Conservation (phyloP, 2,329 filamentous ascomycete species). For the Phaeosphaeriaceae sp. region DNA sequence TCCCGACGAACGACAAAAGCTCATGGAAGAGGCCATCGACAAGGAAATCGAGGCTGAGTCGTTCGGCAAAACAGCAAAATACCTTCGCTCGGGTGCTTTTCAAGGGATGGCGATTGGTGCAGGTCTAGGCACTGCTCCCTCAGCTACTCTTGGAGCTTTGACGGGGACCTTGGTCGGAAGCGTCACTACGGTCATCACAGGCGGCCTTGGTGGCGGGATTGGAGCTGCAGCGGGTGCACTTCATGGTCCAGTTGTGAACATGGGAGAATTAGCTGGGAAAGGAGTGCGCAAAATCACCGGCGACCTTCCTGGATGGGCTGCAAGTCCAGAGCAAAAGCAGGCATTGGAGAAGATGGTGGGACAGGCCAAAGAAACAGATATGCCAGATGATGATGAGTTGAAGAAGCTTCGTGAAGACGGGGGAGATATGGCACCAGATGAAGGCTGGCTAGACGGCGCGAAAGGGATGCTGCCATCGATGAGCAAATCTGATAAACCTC, state of each 20-base stretch:
- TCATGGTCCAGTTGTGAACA: conserved; percentile 21
- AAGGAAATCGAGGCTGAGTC: conserved; percentile 30
- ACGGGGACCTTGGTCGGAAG: conserved; percentile 30
- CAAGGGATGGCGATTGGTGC: conserved; percentile 32
- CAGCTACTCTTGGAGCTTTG: conserved; percentile 25
- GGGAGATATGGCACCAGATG: conserved; percentile 8
- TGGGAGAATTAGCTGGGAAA: conserved; percentile 21
- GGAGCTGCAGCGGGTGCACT: conserved; percentile 25
- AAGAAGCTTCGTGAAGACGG: conserved; percentile 21
- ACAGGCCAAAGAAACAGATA: conserved; percentile 22
- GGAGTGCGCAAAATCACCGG: conserved; percentile 24
- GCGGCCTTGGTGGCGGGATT: conserved; percentile 25
- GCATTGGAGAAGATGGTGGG: conserved; percentile 28
- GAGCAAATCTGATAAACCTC: neutral
- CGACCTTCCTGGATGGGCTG: conserved; percentile 21
- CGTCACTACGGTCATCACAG: conserved; percentile 24
- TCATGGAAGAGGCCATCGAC: conserved; percentile 30
- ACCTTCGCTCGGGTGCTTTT: conserved; percentile 30
- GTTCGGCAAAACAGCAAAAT: conserved; percentile 33
- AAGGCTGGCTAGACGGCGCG: conserved; percentile 14
- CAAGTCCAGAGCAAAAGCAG: conserved; percentile 25
- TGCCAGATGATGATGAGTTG: conserved; percentile 22
- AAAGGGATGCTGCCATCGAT: conserved; percentile 20
- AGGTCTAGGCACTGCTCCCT: conserved; percentile 28
- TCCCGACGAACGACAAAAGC: conserved; percentile 25